A percentile compares a stretch with the other conserved stretches of the same genome.
Evolutionary conservation across 1,284 basidiomycete species (phyloP).

Genomic region (Melanopsichium pennsylvanicum): DNA sequence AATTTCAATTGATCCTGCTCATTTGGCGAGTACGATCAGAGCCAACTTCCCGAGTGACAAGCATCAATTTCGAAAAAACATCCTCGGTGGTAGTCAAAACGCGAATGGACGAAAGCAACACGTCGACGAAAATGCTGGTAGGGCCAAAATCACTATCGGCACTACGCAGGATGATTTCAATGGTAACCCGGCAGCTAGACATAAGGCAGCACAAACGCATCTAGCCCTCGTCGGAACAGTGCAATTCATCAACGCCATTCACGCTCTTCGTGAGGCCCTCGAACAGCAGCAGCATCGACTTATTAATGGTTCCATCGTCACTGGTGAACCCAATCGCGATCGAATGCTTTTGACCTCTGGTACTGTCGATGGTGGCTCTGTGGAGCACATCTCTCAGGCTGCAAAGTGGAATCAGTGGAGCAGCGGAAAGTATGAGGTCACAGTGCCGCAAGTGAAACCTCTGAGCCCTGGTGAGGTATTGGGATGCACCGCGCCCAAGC

Average conservation of each 20-base stretch:
- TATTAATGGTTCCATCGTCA: conserved; percentile 26
- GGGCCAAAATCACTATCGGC: conserved; percentile 39
- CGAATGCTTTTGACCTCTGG: conserved; percentile 34
- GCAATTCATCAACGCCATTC: conserved; percentile 64
- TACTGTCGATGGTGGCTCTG: conserved; percentile 2
- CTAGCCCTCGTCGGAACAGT: conserved; percentile 63
- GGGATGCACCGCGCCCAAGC: conserved; percentile 91
- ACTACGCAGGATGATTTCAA: conserved; percentile 5
- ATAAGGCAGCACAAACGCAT: conserved; percentile 32
- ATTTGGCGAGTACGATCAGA: conserved; percentile 83
- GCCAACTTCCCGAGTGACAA: conserved; percentile 79
- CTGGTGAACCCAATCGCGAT: conserved; percentile 12
- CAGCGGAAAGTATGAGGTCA: conserved; percentile 51
- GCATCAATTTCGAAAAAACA: conserved; percentile 75
- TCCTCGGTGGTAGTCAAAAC: conserved; percentile 42
- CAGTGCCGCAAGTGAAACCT: conserved; percentile 88
- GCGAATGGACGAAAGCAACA: conserved; percentile 9
- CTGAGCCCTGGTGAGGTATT: conserved; percentile 95
- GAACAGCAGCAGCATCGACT: conserved; percentile 37
- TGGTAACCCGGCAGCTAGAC: not conserved
- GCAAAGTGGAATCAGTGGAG: conserved; percentile 40
- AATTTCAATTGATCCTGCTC: conserved; percentile 86
- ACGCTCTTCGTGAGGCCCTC: conserved; percentile 53
- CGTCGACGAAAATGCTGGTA: conserved; percentile 28
- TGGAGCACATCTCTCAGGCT: conserved; percentile 42